Evolutionary conservation across 75 land plant genomes (phyloP), one percentile per base, ranked within the genome.

Genomic region (Cryptomeria japonica): DNA sequence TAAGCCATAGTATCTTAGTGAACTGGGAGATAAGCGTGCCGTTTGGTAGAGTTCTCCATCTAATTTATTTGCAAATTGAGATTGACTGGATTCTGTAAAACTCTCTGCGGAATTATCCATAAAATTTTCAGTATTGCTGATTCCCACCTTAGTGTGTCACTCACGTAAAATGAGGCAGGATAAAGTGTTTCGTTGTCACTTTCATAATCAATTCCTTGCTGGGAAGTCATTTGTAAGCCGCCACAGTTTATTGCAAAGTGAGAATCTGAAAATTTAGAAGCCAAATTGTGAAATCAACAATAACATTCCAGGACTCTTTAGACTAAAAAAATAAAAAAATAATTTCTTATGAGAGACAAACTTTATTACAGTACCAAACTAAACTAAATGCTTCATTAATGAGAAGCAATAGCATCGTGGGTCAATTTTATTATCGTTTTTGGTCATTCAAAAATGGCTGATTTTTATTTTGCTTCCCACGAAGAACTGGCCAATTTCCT

Each of bases 1-100:
- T 15, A 94, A 44, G 5, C 96, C 96, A 92, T 94, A 95, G 88
- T 95, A 95, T 88, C 55, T 13, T 51, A 51, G 55, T 51, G 55
- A 51, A 51, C 55, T 51, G 55, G 55, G 55, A 51, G 55, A 51
- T 51, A 14, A 1, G 55, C 55, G 55, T 51, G 55, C 55, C 55
- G 55, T 51, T 51, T 51, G 55, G 16, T 51, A 51, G 55, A 51
- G 55, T 14, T 51, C 16, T 14, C 3, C 16, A 51, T 51, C 16
- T 51, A 51, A 51, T 51, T 15, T 51, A 51, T 51, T 51, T 51
- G 55, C 2, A 51, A 51, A 13, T 51, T 51, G 92, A 78, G 89
- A 56, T 28, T 18, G 34, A 19, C 84, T 83, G 44, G 76, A 64
- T 46, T 2, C 37, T 46, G 5, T 80, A 85, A 84, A 89, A 34